Evolutionary conservation across 2,329 filamentous ascomycete species (phyloP).

Genomic region (Colletotrichum sp.): DNA sequence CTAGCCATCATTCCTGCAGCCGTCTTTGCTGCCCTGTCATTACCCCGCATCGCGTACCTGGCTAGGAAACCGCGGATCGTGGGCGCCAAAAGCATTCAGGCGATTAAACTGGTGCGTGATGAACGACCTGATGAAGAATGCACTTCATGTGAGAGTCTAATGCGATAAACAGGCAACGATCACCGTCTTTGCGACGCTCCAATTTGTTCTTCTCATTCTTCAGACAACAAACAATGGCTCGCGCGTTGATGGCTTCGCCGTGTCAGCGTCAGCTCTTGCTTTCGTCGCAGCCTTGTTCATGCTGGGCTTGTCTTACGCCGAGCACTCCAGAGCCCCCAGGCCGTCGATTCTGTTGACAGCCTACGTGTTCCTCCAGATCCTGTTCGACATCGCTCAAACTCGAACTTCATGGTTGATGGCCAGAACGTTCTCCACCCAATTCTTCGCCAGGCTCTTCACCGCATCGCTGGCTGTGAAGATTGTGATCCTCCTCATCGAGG

Average conservation of each 20-base stretch:
- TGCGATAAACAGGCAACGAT: constrained; percentile 19
- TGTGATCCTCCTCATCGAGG: constrained; percentile 41
- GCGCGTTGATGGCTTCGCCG: constrained; percentile 28
- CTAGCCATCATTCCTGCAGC: constrained; percentile 41
- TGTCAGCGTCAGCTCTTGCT: constrained; percentile 32
- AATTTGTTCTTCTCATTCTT: constrained; percentile 36
- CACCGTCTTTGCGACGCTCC: constrained; percentile 29
- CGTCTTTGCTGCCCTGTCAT: constrained; percentile 36
- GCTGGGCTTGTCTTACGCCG: constrained; percentile 32
- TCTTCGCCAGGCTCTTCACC: constrained; percentile 38
- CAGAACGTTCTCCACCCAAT: constrained; percentile 1
- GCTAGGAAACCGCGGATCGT: constrained; percentile 32
- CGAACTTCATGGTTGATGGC: constrained; percentile 47
- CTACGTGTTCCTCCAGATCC: constrained; percentile 45
- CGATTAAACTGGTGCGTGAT: constrained; percentile 24
- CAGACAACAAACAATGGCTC: constrained; percentile 23
- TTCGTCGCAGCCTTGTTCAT: constrained; percentile 32
- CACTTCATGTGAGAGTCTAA: not conserved
- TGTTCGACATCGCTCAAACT: constrained; percentile 47
- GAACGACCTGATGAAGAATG: accelerated
- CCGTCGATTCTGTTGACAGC: constrained; percentile 47
- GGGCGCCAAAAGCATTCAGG: constrained; percentile 30
- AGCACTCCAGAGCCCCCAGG: constrained; percentile 35
- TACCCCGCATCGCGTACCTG: constrained; percentile 33
- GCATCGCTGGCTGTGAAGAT: constrained; percentile 39